Conservation (phyloP, 371 early-diverging fungal species). For the Syncephalis fuscata region DNA sequence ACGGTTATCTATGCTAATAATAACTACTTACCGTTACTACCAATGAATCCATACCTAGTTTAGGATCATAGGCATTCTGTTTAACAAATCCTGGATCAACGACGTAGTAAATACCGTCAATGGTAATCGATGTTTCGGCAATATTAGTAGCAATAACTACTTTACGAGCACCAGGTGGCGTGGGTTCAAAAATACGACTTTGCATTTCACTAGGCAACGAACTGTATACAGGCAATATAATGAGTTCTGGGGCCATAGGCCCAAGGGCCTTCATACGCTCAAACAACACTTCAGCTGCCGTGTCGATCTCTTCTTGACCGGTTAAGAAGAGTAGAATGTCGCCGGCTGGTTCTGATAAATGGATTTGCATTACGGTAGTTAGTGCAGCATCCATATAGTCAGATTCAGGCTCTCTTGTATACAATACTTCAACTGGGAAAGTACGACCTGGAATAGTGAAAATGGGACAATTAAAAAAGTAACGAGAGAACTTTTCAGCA, state of each 20-base stretch:
- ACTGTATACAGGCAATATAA: slow-evolving; percentile 89
- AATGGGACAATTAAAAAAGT: slow-evolving; percentile 68
- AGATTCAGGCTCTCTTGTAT: slow-evolving; percentile 83
- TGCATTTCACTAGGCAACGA: slow-evolving; percentile 90
- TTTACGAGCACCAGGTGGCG: slow-evolving; percentile 83
- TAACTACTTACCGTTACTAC: slow-evolving; percentile 35
- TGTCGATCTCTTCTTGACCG: slow-evolving; percentile 97
- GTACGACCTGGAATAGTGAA: slow-evolving; percentile 94
- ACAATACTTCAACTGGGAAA: slow-evolving; percentile 88
- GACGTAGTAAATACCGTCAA: slow-evolving; percentile 96
- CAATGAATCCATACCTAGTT: slow-evolving; percentile 87
- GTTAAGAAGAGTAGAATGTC: slow-evolving; percentile 97
- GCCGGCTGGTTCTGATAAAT: slow-evolving; percentile 87
- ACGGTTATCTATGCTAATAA: background rate
- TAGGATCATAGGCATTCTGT: slow-evolving; percentile 90
- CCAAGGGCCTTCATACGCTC: slow-evolving; percentile 96
- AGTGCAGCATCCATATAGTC: slow-evolving; percentile 90
- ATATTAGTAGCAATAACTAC: slow-evolving; percentile 98
- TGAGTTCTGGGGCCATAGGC: slow-evolving; percentile 79
- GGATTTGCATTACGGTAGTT: slow-evolving; percentile 93
- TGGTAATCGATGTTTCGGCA: slow-evolving; percentile 98
- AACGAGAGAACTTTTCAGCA: slow-evolving; percentile 64
- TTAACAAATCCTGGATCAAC: slow-evolving; percentile 98
- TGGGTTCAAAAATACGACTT: slow-evolving; percentile 85
- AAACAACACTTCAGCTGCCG: slow-evolving; percentile 75